These are phyloP conservation scores for Vairimorpha ceranae DNA, from an alignment of 371 early-diverging fungal species.

Conservation along the genomic window DNA sequence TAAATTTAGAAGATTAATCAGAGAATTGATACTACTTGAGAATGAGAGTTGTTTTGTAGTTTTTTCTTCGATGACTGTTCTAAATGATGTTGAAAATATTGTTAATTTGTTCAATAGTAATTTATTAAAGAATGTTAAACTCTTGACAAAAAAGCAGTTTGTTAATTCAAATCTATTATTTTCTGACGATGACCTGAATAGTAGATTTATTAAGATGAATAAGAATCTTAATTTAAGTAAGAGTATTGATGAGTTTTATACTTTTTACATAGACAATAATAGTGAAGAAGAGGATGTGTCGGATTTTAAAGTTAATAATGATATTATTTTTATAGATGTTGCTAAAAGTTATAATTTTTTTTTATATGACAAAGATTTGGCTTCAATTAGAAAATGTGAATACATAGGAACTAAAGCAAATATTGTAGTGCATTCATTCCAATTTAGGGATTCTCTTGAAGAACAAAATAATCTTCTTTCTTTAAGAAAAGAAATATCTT, in stretches of 20 bases:
- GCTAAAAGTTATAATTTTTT: slow-evolving; percentile 3
- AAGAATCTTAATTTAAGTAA: neutral
- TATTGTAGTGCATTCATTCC: slow-evolving; percentile 24
- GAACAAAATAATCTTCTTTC: slow-evolving; percentile 78
- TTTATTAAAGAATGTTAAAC: neutral
- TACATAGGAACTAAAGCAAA: neutral
- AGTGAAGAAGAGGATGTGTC: neutral
- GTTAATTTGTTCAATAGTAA: neutral
- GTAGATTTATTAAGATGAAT: neutral
- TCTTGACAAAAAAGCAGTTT: neutral
- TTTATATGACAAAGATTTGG: slow-evolving; percentile 31
- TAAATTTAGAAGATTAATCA: neutral
- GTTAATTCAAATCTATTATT: neutral
- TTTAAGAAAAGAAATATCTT: slow-evolving; percentile 77
- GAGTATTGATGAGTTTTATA: neutral
- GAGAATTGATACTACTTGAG: neutral
- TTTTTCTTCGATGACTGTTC: neutral
- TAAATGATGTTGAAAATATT: neutral
- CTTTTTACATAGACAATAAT: neutral
- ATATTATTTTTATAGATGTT: neutral
- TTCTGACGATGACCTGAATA: neutral
- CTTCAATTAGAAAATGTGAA: slow-evolving; percentile 41
- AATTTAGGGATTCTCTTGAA: slow-evolving; percentile 73
- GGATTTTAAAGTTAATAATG: neutral
- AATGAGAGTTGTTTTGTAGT: neutral